A percentile compares a stretch with the other conserved stretches of the same genome.
These are phyloP conservation scores for Zygosaccharomyces lentus DNA, from an alignment of 805 yeast genomes.

Conservation along the genomic window DNA sequence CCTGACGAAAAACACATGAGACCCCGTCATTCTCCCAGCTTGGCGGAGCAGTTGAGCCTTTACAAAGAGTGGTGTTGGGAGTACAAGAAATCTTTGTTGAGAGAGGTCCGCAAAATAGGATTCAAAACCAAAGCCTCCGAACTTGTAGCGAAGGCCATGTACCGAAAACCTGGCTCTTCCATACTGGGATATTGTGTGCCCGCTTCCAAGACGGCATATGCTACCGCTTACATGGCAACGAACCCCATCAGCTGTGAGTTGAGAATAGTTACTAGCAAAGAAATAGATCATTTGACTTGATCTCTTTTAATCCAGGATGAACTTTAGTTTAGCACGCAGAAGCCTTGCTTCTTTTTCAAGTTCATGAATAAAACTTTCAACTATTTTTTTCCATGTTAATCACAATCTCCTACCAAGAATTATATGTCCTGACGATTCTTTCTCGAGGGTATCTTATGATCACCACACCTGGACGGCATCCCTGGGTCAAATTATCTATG, in stretches of 20 bases:
- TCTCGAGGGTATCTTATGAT: too few species aligned
- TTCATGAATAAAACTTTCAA: not conserved
- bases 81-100: constrained; percentile 11
- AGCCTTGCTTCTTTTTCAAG: not conserved
- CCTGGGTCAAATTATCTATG: too few species aligned
- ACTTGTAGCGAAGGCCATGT: constrained; percentile 18
- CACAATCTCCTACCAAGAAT: too few species aligned
- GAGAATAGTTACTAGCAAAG: constrained; percentile 20
- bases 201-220: constrained; percentile 21
- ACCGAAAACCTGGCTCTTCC: constrained; percentile 23
- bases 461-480: too few species aligned
- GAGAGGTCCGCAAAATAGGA: constrained; percentile 14
- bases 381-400: not conserved
- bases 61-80: constrained; percentile 15
- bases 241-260: constrained; percentile 5
- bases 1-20: constrained; percentile 4
- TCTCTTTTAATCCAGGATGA: not conserved
- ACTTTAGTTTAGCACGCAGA: not conserved
- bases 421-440: too few species aligned
- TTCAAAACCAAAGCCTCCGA: constrained; percentile 21
- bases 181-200: constrained; percentile 26
- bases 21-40: constrained; percentile 5
- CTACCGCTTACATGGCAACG: constrained; percentile 17
- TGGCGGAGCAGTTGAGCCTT: constrained; percentile 7
- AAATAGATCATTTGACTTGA: constrained; percentile 16